phyloP scores from a whole-genome alignment of 202 grass and related monocot species.

The Cymbopogon flexuosus region DNA sequence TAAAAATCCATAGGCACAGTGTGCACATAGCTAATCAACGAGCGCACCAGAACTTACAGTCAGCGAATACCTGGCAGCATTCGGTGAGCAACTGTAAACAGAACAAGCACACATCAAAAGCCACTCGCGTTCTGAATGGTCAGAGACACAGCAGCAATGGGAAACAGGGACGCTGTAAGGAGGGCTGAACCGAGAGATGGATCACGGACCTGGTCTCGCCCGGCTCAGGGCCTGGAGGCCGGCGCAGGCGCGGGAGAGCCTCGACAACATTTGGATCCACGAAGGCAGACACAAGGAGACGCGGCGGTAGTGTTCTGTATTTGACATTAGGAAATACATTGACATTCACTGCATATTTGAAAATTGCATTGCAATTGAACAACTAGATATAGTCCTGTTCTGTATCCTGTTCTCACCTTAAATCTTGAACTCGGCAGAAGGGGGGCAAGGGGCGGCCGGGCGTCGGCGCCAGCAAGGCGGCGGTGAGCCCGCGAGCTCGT shows the following conservation, averaged over 20 bases:
- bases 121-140: not conserved
- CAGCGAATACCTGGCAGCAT: not conserved
- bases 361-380: not conserved
- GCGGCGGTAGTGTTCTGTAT: not conserved
- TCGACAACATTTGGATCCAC: constrained; percentile 33
- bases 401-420: not conserved
- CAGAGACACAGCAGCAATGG: not conserved
- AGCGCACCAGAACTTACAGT: not conserved
- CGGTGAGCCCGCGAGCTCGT: no score
- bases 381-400: not conserved
- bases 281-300: not conserved
- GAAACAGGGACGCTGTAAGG: not conserved
- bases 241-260: constrained; percentile 27
- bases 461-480: no score
- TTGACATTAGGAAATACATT: not conserved
- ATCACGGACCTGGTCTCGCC: constrained; percentile 23
- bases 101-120: not conserved
- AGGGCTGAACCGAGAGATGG: not conserved
- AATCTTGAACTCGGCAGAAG: not conserved
- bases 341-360: not conserved
- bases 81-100: not conserved
- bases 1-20: not conserved
- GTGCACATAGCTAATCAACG: not conserved
- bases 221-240: constrained; percentile 17
- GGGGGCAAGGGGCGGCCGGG: no score